Base-by-base conservation (phyloP, 1,284 basidiomycete species). In the Porogramme epimiltina region DNA sequence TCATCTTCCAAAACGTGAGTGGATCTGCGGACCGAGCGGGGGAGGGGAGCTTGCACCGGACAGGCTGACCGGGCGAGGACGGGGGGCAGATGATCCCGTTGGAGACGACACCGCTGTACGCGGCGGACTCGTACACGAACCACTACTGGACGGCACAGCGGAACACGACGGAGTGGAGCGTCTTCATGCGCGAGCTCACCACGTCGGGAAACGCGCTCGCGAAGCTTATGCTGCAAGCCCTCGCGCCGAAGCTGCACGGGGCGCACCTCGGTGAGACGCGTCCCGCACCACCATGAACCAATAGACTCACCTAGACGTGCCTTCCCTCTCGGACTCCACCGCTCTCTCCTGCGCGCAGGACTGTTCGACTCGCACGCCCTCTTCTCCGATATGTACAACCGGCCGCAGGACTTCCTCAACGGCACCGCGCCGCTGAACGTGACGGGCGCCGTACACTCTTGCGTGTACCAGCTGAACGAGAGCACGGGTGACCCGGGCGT, bases 371-470 rank as follows among this genome's bases (percentile, higher is more conserved):
- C 78, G 0, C 73, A 80, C 62, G 63, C 68, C 2, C 67, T 83
- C 13, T 82, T 84, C 66, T 61, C 70, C 31, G 79, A 82, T 59
- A 82, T 84, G 66, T 70, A 70, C 52, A 59, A 69, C 15, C 64
- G 76, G 46, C 81, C 82, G 4, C 59, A 66, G 4, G 52, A 62
- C 13, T 84, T 80, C 61, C 64, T 83, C 44, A 84, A 84, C 50
- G 82, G 82, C 16, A 83, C 80, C 1, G 79, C 73, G 1, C 79
- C 81, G 5, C 66, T 78, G 39, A 82, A 84, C 56, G 73, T 77
- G 6, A 82, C 77, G 1, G 79, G 80, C 3, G 43, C 38, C 18
- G 47, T 43, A 11, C 40, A 49, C 22, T 25, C 46, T 1, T 52
- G 49, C 42, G 39, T 52, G 6, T 37, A 39, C 39, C 16, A 47